phyloP scores from a whole-genome alignment of 306 rosid genomes.

The Inga leiocalycina region DNA sequence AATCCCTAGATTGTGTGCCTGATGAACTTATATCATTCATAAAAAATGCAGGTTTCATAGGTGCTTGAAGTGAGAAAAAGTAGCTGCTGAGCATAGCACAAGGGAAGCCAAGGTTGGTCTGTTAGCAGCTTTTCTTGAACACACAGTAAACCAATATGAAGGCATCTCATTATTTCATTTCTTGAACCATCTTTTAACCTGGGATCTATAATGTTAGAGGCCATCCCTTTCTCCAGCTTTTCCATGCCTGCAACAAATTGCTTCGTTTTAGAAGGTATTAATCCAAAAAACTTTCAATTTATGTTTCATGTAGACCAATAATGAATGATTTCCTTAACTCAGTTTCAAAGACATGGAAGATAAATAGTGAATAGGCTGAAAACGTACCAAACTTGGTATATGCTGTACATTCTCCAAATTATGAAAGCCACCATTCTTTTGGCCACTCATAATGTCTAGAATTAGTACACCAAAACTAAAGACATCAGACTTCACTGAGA shows the following conservation, averaged over 20 bases:
- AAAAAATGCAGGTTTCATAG: constrained; percentile 36
- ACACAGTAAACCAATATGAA: constrained; percentile 35
- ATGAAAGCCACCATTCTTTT: constrained; percentile 22
- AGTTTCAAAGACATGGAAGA: background rate
- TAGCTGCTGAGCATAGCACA: constrained; percentile 31
- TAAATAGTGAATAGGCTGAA: background rate
- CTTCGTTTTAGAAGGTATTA: background rate
- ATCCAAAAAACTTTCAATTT: background rate
- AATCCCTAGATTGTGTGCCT: background rate
- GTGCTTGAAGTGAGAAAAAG: constrained; percentile 26
- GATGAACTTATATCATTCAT: background rate
- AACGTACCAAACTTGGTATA: constrained; percentile 41
- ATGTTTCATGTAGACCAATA: background rate
- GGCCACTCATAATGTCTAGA: constrained; percentile 51
- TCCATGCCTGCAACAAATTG: constrained; percentile 46
- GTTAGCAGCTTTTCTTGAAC: constrained; percentile 36
- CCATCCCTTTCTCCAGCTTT: constrained; percentile 41
- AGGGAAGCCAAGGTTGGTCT: constrained; percentile 38
- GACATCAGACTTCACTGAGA: constrained; percentile 49
- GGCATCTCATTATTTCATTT: constrained; percentile 39
- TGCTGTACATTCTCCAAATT: constrained; percentile 27
- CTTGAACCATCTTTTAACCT: constrained; percentile 15
- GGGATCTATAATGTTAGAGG: constrained; percentile 28
- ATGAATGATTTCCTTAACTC: background rate
- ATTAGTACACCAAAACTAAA: constrained; percentile 55